Percentiles rank a stretch among this genome's conserved stretches.
Conservation (phyloP, 2,329 filamentous ascomycete species). For the Fusarium floridanum region DNA sequence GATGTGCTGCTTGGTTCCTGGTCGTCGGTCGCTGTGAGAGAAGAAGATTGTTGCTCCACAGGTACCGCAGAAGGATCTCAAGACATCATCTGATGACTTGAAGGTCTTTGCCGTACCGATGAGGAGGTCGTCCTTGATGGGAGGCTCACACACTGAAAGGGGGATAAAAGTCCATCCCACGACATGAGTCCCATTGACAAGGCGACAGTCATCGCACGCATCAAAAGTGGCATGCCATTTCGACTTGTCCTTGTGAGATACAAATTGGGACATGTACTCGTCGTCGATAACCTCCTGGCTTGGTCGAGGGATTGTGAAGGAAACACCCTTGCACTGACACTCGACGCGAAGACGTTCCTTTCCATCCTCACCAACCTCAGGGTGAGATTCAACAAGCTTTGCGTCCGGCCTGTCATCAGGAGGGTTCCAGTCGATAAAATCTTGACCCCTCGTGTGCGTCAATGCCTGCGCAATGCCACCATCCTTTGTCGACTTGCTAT, state of each 20-base stretch:
- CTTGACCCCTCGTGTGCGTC: conserved; percentile 47
- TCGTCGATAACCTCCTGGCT: conserved; percentile 47
- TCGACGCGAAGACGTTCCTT: conserved; percentile 57
- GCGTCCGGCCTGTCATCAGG: conserved; percentile 43
- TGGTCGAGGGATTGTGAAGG: conserved; percentile 60
- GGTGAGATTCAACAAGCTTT: conserved; percentile 43
- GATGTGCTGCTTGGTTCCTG: conserved; percentile 50
- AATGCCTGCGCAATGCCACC: conserved; percentile 55
- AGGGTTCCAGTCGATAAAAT: conserved; percentile 55
- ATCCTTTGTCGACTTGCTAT: conserved; percentile 53
- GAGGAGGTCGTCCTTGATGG: conserved; percentile 52
- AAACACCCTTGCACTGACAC: conserved; percentile 63
- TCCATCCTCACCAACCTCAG: conserved; percentile 52
- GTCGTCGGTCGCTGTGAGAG: conserved; percentile 44
- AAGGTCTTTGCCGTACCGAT: conserved; percentile 61
- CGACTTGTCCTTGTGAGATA: conserved; percentile 53
- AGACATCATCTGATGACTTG: conserved; percentile 53
- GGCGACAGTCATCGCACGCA: conserved; percentile 59
- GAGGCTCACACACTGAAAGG: conserved; percentile 52
- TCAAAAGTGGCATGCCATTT: conserved; percentile 61
- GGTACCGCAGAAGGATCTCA: conserved; percentile 59
- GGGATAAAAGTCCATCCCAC: conserved; percentile 60
- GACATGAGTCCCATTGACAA: conserved; percentile 57
- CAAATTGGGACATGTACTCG: conserved; percentile 48
- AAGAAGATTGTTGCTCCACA: conserved; percentile 62